Conservation (phyloP, 805 yeast genomes). For the Priceomyces medius region DNA sequence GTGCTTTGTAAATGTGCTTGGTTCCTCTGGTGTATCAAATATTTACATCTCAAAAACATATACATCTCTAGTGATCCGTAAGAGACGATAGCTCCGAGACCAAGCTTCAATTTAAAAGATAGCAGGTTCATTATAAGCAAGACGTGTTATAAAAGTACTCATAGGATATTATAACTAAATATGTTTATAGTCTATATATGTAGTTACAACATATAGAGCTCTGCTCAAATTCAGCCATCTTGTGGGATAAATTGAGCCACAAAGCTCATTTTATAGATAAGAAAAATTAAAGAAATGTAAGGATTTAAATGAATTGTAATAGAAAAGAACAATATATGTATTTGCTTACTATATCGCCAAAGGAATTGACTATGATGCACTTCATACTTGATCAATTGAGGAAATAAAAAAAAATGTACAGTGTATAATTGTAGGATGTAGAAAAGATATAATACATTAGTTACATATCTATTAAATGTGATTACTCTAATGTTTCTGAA, state of each 20-base stretch:
- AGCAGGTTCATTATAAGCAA: no score
- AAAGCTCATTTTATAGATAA: background rate
- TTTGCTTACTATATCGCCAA: no score
- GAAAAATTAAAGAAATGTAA: background rate
- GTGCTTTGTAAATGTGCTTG: slow-evolving; percentile 20
- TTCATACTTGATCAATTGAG: no score
- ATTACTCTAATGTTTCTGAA: slow-evolving; percentile 62
- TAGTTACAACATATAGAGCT: no score
- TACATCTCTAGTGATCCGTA: slow-evolving; percentile 68
- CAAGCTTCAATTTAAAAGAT: slow-evolving; percentile 36
- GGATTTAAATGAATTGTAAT: no score
- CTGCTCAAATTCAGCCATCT: no score
- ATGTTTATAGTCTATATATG: no score
- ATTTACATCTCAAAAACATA: slow-evolving; percentile 53
- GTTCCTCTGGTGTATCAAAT: slow-evolving; percentile 50
- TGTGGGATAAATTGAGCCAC: background rate
- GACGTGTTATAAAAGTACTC: no score
- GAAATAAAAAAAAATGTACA: no score
- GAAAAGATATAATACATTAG: background rate
- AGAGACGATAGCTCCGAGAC: slow-evolving; percentile 44
- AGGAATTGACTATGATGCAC: no score
- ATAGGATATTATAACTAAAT: no score
- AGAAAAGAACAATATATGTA: no score
- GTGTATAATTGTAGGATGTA: background rate
- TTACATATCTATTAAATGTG: background rate